Conservation (phyloP, 441 rosid genomes). For the Adansonia gregorii region DNA sequence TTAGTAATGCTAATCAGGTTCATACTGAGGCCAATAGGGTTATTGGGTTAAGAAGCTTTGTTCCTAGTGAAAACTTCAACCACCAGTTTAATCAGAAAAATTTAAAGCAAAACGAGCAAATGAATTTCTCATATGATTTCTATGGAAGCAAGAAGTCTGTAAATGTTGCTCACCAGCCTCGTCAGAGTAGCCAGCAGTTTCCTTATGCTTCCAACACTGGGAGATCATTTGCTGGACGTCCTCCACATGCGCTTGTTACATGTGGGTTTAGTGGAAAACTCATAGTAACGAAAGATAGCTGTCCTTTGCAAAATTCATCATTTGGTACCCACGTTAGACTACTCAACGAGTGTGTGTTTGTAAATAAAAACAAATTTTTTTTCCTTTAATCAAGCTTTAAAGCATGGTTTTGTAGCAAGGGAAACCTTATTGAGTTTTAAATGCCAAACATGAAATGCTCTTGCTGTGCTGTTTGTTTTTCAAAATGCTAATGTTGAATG, state of each 20-base stretch:
- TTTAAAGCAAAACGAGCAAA: slow-evolving; percentile 51
- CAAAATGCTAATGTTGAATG: slow-evolving; percentile 34
- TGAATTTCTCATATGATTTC: slow-evolving; percentile 54
- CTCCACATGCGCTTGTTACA: slow-evolving; percentile 83
- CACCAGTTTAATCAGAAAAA: slow-evolving; percentile 56
- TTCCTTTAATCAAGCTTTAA: slow-evolving; percentile 20
- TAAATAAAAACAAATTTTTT: slow-evolving; percentile 19
- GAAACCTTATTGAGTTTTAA: background rate
- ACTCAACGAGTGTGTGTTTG: slow-evolving; percentile 12
- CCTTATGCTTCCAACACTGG: slow-evolving; percentile 54
- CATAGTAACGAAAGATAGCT: slow-evolving; percentile 67
- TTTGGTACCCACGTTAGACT: slow-evolving; percentile 74
- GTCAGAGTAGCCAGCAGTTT: slow-evolving; percentile 59
- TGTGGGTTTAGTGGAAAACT: slow-evolving; percentile 99
- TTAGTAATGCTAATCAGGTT: slow-evolving; percentile 37
- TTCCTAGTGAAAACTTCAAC: slow-evolving; percentile 45
- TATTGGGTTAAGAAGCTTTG: slow-evolving; percentile 47
- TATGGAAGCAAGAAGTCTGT: slow-evolving; percentile 52
- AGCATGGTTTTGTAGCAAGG: background rate
- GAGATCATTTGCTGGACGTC: slow-evolving; percentile 93
- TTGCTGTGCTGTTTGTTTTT: background rate
- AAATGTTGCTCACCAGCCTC: slow-evolving; percentile 46
- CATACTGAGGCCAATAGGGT: slow-evolving; percentile 56
- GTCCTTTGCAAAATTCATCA: slow-evolving; percentile 47
- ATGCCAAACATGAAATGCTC: background rate